Evolutionary conservation across 1,284 basidiomycete genomes (phyloP), one percentile per base, ranked within the genome.

Genomic region (Ceratorhiza oryzae-sativae): DNA sequence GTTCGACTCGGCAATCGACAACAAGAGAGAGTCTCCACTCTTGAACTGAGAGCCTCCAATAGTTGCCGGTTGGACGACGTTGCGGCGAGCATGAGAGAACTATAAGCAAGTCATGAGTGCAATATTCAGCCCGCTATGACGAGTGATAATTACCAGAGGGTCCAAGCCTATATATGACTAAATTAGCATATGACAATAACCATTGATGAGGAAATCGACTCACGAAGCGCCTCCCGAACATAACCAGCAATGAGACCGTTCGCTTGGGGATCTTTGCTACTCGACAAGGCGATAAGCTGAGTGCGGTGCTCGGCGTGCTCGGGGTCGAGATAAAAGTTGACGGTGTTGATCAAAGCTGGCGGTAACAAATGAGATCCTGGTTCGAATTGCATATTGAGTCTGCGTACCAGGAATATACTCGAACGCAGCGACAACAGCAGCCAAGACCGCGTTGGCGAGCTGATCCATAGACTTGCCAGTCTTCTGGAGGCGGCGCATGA

Each of bases 151-250:
- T 77, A 86, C 84, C 0, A 84, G 80, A 20, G 86, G 86, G 55
- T 87, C 84, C 18, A 86, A 77, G 56, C 86, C 85, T 86, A 41
- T 4, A 59, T 45, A 30, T 30, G 27, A 20, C 36, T 49, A 15
- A 10, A 41, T 67, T 30, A 56, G 18, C 41, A 53, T 8, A 27
- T 8, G 48, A 27, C n/a, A 45, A 10, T 5, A 12, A 23, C 27
- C 12, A 3, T 9, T 0, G 36, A n/a, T 32, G n/a, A 32, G 51
- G 27, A 23, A 20, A 48, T 53, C 39, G 12, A 84, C 87, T 75
- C 71, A 91, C 91, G 86, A 73, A 91, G 78, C 25, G 89, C 88
- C 78, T 93, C 91, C 23, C 85, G 82, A 13, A 87, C 85, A 75
- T 86, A 87, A 30, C 84, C 86, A 65, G 85, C 82, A 20, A 89